Conservation (phyloP, 768 basidiomycete species). For the Phlegmacium glaucopus region DNA sequence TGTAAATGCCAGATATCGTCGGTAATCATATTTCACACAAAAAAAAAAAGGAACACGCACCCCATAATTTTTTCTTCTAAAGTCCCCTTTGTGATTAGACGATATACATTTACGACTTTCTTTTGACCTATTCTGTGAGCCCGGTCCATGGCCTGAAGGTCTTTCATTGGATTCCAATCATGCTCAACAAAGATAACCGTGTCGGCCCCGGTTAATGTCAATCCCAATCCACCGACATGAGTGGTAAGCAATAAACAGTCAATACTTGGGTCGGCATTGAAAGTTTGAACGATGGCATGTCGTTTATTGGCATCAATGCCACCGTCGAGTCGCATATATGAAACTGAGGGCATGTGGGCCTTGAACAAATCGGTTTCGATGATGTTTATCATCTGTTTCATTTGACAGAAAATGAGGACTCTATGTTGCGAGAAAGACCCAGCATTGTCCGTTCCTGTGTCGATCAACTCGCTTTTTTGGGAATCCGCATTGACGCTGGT, state of each 20-base stretch:
- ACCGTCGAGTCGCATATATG: slow-evolving; percentile 98
- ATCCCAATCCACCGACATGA: slow-evolving; percentile 92
- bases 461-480: slow-evolving; percentile 65
- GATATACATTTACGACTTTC: slow-evolving; percentile 98
- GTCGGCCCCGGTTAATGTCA: slow-evolving; percentile 96
- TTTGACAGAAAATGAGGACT: slow-evolving; percentile 99
- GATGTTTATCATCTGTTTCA: slow-evolving; percentile 98
- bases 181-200: slow-evolving; percentile 99
- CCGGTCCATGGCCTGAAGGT: slow-evolving; percentile 98
- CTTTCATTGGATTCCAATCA: slow-evolving; percentile 99
- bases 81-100: slow-evolving; percentile 94
- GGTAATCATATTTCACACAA: slow-evolving; percentile 2
- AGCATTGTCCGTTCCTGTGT: slow-evolving; percentile 50
- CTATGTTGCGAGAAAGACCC: slow-evolving; percentile 88
- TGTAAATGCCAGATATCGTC: slow-evolving; percentile 31
- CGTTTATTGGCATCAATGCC: slow-evolving; percentile 90
- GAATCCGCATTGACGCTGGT: slow-evolving; percentile 43
- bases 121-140: slow-evolving; percentile 98
- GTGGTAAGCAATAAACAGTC: slow-evolving; percentile 95
- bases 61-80: slow-evolving; percentile 99
- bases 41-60: slow-evolving; percentile 41
- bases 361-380: slow-evolving; percentile 94
- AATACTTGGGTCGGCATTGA: slow-evolving; percentile 96
- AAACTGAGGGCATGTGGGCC: slow-evolving; percentile 88
- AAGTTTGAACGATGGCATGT: slow-evolving; percentile 95